These are phyloP conservation scores for Gossypium turneri DNA, from an alignment of 345 rosid species.

Conservation along the genomic window DNA sequence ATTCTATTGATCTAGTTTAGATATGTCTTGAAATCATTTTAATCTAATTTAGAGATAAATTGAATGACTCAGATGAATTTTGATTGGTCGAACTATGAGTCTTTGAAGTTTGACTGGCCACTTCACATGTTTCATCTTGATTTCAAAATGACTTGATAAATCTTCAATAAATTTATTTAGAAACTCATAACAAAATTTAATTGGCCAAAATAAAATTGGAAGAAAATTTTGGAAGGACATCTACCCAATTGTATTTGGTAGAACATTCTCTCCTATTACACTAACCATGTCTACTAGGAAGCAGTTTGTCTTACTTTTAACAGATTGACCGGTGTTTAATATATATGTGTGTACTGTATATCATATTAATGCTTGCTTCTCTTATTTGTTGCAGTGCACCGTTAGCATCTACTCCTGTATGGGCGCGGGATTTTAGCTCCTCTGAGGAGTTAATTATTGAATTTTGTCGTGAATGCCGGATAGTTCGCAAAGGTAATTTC, in stretches of 20 bases:
- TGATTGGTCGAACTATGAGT: not conserved
- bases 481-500: slow-evolving; percentile 86
- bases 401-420: slow-evolving; percentile 80
- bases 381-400: slow-evolving; percentile 62
- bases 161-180: not conserved
- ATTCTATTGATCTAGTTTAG: not conserved
- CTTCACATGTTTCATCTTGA: not conserved
- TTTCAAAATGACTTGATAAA: not conserved
- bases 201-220: not conserved
- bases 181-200: not conserved
- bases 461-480: slow-evolving; percentile 92
- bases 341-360: not conserved
- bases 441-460: slow-evolving; percentile 87
- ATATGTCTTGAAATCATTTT: not conserved
- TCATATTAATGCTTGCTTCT: slow-evolving; percentile 6
- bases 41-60: not conserved
- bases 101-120: not conserved
- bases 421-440: slow-evolving; percentile 82
- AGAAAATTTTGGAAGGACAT: not conserved
- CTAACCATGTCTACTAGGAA: not conserved
- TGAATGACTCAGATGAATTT: not conserved
- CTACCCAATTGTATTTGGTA: not conserved
- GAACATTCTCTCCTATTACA: not conserved
- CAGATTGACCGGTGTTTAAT: not conserved
- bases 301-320: not conserved